Base-by-base conservation (phyloP, 352 stramenopile species). In the Phytopythium montanum region DNA sequence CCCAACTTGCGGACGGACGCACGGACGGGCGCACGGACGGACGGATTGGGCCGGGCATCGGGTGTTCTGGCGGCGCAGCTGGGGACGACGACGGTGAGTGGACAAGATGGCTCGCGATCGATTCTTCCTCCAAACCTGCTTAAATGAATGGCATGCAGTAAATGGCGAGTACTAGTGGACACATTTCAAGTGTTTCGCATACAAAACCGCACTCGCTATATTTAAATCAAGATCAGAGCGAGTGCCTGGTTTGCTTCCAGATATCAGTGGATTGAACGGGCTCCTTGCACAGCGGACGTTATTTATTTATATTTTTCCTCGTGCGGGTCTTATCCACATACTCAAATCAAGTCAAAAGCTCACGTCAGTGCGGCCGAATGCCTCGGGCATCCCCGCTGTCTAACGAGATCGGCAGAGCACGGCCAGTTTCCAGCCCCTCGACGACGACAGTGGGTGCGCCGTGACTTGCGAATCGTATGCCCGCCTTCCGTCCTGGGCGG, bases 361-460 rank as follows among this genome's bases (percentile, higher is more conserved):
- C 29, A 34, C 29, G 29, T 34, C 29, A 34, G 29, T 34, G 29
- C 29, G 9, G 29, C 9, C 29, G 9, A 34, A 34, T 34, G 4
- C 29, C 4, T 4, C 29, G 34, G 12, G 34, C 3, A 39, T 39
- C 34, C 34, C 7, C 34, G 41, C 41, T 48, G 41, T 48, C 41
- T 48, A 48, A 48, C 41, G 21, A 26, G 42, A 50, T 29, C 25
- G 42, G 42, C 29, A 50, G 42, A 50, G 42, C 42, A 50, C 42
- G 42, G 42, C 42, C 42, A 50, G n/a, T n/a, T 29, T 50, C 18
- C 41, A 9, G n/a, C n/a, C n/a, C 34, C 2, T 12, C 8, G 34
- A 5, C 34, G 34, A 39, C 34, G 8, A 39, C 34, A 39, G 34
- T 44, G 38, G 38, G 38, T 21, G 38, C 38, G 18, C 7, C 38